These are phyloP conservation scores for Aspergillus pseudoglaucus DNA, from an alignment of 2,329 filamentous ascomycete species.

Conservation along the genomic window DNA sequence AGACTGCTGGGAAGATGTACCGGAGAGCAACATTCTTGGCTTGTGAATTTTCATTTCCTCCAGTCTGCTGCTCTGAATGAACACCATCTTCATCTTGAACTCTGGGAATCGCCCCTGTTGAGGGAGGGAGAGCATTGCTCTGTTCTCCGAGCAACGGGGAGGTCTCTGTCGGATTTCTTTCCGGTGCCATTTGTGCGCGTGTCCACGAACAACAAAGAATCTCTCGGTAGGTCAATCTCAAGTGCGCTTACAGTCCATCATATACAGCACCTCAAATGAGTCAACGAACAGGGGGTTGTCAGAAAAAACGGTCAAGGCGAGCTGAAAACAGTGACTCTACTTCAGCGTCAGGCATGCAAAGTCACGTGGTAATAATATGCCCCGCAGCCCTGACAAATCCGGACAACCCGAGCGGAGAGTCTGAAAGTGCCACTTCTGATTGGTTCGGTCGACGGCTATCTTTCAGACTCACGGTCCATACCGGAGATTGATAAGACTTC, in stretches of 20 bases:
- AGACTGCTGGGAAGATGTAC: conserved; percentile 56
- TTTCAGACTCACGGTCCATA: neutral
- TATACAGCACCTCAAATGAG: neutral
- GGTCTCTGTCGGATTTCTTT: conserved; percentile 30
- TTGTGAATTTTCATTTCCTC: conserved; percentile 10
- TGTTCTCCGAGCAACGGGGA: conserved; percentile 40
- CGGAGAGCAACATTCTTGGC: conserved; percentile 40
- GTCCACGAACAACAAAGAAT: neutral
- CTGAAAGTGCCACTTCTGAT: neutral
- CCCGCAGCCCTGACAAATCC: conserved; percentile 4
- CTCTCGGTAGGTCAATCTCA: neutral
- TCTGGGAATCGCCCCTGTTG: conserved; percentile 18
- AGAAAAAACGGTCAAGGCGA: neutral
- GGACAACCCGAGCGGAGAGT: neutral
- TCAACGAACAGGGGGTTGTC: neutral
- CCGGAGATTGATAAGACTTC: too few relatives aligned
- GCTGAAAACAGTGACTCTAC: neutral
- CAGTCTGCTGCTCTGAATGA: conserved; percentile 12
- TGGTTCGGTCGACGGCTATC: neutral
- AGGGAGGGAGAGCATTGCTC: conserved; percentile 17
- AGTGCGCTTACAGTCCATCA: neutral
- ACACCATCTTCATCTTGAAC: conserved; percentile 9
- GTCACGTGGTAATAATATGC: conserved; percentile 17
- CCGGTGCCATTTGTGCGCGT: conserved; percentile 17
- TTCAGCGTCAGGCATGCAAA: neutral